These are phyloP conservation scores for Cercospora nicotianae DNA, from an alignment of 2,329 filamentous ascomycete species.

Conservation along the genomic window DNA sequence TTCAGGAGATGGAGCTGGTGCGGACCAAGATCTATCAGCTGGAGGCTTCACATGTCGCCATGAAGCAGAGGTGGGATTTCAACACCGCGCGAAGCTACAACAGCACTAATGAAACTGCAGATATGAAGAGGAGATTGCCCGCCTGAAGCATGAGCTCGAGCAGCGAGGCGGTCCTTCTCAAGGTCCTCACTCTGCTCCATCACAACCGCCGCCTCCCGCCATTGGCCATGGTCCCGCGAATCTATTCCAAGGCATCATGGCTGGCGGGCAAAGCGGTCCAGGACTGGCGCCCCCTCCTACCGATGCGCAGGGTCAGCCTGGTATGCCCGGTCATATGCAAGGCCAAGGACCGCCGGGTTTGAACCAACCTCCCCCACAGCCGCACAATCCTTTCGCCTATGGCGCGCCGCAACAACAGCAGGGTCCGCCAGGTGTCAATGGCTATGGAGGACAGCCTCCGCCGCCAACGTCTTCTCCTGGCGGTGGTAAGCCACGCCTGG, in stretches of 20 bases:
- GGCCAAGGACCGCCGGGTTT: constrained; percentile 72
- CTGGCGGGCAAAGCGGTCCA: constrained; percentile 80
- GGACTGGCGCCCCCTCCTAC: constrained; percentile 66
- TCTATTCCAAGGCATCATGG: constrained; percentile 94
- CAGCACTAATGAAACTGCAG: constrained; percentile 50
- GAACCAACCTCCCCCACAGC: constrained; percentile 57
- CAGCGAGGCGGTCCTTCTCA: constrained; percentile 63
- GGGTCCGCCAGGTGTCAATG: constrained; percentile 59
- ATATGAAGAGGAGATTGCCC: constrained; percentile 87
- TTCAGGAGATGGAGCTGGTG: constrained; percentile 93
- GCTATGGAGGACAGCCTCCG: constrained; percentile 82
- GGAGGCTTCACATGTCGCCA: constrained; percentile 81
- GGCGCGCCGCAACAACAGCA: constrained; percentile 61
- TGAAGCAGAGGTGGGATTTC: constrained; percentile 81
- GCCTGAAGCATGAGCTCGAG: constrained; percentile 85
- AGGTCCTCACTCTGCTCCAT: constrained; percentile 71
- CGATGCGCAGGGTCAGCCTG: constrained; percentile 58
- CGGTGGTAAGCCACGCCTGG: constrained; percentile 63
- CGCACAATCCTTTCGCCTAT: constrained; percentile 69
- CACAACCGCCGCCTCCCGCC: constrained; percentile 78
- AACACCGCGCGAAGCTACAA: not conserved
- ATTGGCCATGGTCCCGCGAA: constrained; percentile 87
- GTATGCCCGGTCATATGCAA: constrained; percentile 64
- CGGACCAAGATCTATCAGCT: constrained; percentile 90
- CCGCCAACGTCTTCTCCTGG: constrained; percentile 85